A percentile compares a stretch with the other conserved stretches of the same genome.
These are phyloP conservation scores for Pichia deserticola DNA, from an alignment of 805 yeast genomes.

Conservation along the genomic window DNA sequence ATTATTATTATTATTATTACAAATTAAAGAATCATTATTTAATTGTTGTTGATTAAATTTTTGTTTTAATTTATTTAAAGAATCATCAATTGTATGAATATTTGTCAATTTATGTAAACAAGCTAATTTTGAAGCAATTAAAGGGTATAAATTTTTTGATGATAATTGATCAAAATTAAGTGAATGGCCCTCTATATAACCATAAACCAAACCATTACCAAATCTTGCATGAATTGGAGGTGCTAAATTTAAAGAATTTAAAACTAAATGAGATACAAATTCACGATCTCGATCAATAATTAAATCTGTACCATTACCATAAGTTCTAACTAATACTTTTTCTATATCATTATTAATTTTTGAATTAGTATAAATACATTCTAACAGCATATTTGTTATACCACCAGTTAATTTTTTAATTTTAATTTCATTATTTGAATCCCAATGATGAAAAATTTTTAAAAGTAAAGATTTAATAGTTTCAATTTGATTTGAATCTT, in stretches of 20 bases:
- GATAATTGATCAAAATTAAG: conserved; percentile 48
- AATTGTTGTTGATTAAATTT: conserved; percentile 9
- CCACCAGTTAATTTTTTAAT: conserved; percentile 51
- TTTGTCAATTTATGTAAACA: conserved; percentile 57
- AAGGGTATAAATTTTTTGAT: conserved; percentile 39
- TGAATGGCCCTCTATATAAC: conserved; percentile 58
- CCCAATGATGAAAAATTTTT: conserved; percentile 38
- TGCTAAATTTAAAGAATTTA: conserved; percentile 54
- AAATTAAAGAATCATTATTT: no score
- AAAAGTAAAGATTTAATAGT: conserved; percentile 31
- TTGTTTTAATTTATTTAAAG: conserved; percentile 33
- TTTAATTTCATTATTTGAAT: conserved; percentile 20
- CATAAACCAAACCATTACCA: conserved; percentile 67
- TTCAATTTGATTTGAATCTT: conserved; percentile 23
- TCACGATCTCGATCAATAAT: conserved; percentile 72
- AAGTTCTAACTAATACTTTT: conserved; percentile 54
- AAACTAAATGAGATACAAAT: conserved; percentile 58
- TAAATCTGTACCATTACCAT: conserved; percentile 65
- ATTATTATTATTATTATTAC: no score
- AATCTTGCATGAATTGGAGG: conserved; percentile 64
- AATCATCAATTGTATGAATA: conserved; percentile 39
- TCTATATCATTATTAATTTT: conserved; percentile 15
- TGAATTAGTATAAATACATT: conserved; percentile 28
- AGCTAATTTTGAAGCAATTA: conserved; percentile 60
- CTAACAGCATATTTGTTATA: conserved; percentile 52